These are phyloP conservation scores for Huiozyma sinensis DNA, from an alignment of 805 yeast species.

Conservation along the genomic window DNA sequence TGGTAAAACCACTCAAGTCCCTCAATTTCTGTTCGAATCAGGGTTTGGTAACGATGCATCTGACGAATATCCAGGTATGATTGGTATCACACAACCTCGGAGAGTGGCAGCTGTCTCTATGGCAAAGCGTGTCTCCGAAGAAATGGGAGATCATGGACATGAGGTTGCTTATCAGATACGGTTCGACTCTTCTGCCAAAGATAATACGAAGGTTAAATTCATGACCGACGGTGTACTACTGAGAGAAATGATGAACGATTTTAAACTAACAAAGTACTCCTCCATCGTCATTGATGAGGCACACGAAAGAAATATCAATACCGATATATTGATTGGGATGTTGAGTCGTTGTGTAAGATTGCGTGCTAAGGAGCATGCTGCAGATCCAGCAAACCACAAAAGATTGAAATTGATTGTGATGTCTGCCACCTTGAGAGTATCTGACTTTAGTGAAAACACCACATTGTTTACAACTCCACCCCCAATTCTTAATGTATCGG, in stretches of 20 bases:
- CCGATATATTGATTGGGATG: conserved; percentile 93
- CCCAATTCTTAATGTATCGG: conserved; percentile 80
- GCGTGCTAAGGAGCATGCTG: conserved; percentile 43
- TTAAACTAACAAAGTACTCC: conserved; percentile 71
- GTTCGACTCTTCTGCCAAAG: conserved; percentile 58
- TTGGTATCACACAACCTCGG: conserved; percentile 93
- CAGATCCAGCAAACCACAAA: conserved; percentile 38
- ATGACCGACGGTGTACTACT: conserved; percentile 93
- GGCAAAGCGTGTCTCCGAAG: conserved; percentile 71
- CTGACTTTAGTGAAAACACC: conserved; percentile 81
- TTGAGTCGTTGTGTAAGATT: conserved; percentile 73
- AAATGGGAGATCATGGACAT: conserved; percentile 60
- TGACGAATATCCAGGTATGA: conserved; percentile 76
- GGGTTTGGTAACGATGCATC: conserved; percentile 62
- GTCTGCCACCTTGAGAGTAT: conserved; percentile 94
- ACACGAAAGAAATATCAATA: conserved; percentile 91
- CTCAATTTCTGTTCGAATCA: conserved; percentile 87
- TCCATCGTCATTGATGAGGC: conserved; percentile 92
- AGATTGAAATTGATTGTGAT: conserved; percentile 79
- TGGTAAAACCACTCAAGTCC: conserved; percentile 97
- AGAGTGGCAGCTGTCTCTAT: conserved; percentile 90
- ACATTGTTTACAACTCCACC: conserved; percentile 62
- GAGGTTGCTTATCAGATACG: conserved; percentile 75
- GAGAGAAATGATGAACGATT: conserved; percentile 87
- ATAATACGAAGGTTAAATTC: conserved; percentile 65